Base-by-base conservation (phyloP, 2,329 filamentous ascomycete genomes). In the Cadophora gregata region DNA sequence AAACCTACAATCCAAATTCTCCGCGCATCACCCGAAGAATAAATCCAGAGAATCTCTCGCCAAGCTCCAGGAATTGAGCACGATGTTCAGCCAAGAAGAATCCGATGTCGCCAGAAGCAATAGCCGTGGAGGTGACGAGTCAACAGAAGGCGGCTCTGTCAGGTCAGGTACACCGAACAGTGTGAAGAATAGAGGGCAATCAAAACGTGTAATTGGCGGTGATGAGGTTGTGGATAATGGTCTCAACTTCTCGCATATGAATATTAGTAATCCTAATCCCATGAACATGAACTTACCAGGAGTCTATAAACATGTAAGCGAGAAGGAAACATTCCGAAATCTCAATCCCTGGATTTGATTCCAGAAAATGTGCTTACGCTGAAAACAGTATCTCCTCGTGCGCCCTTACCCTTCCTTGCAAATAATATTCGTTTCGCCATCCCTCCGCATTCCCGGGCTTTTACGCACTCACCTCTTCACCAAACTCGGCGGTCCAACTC, bases 51-150 rank as follows among this genome's bases (percentile, higher is more conserved):
- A 74, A n/a, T 74, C 79, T 25, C 85, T 85, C 62, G 83, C 88
- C 62, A 85, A 88, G 71, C 87, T 93, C 65, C 84, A 85, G 59
- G 83, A 88, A 47, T 79, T 93, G 31, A 85, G 83, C 59, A 87
- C 90, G 71, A 88, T 92, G 83, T 87, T 93, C 75, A 91, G 88
- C 67, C 82, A 85, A 16, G 77, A 82, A 0, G 91, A 93, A 75
- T 79, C 92, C 5, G 86, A 87, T 56, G 86, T 84, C 0, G 86
- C 90, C 0, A 83, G 85, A 1, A 84, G 83, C 60, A 82, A 81
- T 61, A 86, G 85, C 9, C 86, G 87, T 0, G 80, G 82, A 29
- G 86, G 82, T 29, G 86, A 87, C 70, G 62, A 69, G 45, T 63
- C 65, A 1, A 64, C 56, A 58, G 71, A 73, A 56, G 59, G 62